Evolutionary conservation across 2,329 filamentous ascomycete genomes (phyloP).

Genomic region (Aspergillus sp.): DNA sequence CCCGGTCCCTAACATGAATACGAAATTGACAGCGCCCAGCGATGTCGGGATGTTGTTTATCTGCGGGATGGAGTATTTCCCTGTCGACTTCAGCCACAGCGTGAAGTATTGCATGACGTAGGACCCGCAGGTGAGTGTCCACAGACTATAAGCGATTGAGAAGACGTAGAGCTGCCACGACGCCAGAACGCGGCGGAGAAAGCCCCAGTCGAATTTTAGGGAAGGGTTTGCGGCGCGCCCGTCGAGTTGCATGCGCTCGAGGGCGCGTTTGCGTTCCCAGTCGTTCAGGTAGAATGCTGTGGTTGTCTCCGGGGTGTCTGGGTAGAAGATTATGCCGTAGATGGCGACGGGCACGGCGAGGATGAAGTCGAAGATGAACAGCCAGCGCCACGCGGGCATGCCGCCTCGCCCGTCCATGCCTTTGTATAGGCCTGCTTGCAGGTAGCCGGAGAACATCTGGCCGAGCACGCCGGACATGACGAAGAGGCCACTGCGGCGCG

Average conservation of each 20-base stretch:
- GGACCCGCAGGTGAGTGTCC: background rate
- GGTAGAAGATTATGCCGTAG: background rate
- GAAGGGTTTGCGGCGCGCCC: background rate
- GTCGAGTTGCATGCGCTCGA: background rate
- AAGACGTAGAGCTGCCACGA: background rate
- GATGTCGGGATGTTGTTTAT: background rate
- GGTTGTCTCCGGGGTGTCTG: background rate
- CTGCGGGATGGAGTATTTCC: background rate
- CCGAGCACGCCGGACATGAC: slow-evolving; percentile 11
- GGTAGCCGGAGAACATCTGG: slow-evolving; percentile 4
- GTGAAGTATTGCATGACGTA: background rate
- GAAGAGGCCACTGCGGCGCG: slow-evolving; percentile 16
- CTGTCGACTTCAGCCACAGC: background rate
- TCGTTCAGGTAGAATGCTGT: background rate
- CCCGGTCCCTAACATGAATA: background rate
- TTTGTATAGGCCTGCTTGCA: background rate
- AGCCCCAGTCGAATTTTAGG: background rate
- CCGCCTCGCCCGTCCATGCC: background rate
- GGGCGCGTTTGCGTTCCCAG: background rate
- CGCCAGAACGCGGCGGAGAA: background rate
- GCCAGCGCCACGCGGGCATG: slow-evolving; percentile 2
- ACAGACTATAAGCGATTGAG: background rate
- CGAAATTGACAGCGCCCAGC: background rate
- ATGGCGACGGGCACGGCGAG: background rate
- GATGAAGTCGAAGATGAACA: slow-evolving; percentile 3